A percentile compares a stretch with the other conserved stretches of the same genome.
Conservation (phyloP, 2,329 filamentous ascomycete species). For the Calycina marina region DNA sequence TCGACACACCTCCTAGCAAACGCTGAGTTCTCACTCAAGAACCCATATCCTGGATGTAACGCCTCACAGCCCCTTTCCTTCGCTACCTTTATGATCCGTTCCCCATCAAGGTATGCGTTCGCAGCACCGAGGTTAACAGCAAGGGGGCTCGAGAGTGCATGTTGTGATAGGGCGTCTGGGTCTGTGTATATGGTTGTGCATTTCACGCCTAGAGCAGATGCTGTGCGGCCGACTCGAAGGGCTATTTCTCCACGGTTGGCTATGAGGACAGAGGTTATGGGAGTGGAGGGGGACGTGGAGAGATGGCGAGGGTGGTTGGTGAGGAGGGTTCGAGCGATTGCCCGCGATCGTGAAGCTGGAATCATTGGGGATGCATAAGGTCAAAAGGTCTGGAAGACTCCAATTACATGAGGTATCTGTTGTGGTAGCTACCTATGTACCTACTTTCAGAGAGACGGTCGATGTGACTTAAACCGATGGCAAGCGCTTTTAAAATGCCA, state of each 20-base stretch:
- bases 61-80: conserved; percentile 77
- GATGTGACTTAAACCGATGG: too few species aligned
- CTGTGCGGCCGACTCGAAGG: conserved; percentile 79
- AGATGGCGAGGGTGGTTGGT: conserved; percentile 10
- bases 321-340: conserved; percentile 15
- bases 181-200: conserved; percentile 94
- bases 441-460: too few species aligned
- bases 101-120: conserved; percentile 82
- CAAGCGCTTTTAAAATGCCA: too few species aligned
- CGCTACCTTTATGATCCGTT: conserved; percentile 79
- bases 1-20: conserved; percentile 83
- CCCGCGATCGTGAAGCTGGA: conserved; percentile 17
- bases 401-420: too few species aligned
- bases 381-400: background rate
- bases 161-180: conserved; percentile 74
- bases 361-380: conserved; percentile 10
- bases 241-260: conserved; percentile 97
- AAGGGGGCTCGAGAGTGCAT: conserved; percentile 72
- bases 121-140: conserved; percentile 72
- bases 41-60: conserved; percentile 93
- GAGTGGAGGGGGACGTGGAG: conserved; percentile 22
- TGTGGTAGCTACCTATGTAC: too few species aligned
- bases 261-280: conserved; percentile 72
- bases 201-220: conserved; percentile 73
- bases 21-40: conserved; percentile 80